Base-by-base conservation (phyloP, 176 grass and related monocot species). In the Ensete glaucum region DNA sequence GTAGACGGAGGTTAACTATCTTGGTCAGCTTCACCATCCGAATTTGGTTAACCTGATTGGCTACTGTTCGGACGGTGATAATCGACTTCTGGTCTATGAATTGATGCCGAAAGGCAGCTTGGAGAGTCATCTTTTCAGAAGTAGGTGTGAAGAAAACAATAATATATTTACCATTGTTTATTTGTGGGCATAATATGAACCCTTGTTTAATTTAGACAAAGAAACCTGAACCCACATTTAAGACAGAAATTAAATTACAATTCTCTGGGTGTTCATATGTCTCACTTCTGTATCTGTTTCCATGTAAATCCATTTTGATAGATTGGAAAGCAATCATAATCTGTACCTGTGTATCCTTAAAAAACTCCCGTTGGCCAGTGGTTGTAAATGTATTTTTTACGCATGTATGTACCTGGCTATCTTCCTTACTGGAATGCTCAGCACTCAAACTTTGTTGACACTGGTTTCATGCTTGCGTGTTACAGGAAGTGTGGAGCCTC, bases 1-100 rank as follows among this genome's bases (percentile, higher is more conserved):
- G 24, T 26, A 67, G 64, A 13, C 64, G 15, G 64, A 67, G 25
- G 64, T 67, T 67, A 67, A 67, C 64, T 67, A 67, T 67, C 64
- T 67, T 9, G 64, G 64, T 67, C 64, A 67, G 27, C 64, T 67
- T 67, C 26, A 67, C 26, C 64, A 67, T 29, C 64, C 64, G 43
- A 67, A 67, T 14, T 29, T 67, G 26, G 64, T 67, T 17, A 43
- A 34, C 3, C 15, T 67, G 24, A 34, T 67, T 43, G 64, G 64
- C 64, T 67, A 67, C 25, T 67, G 24, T 67, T 67, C 64, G 8
- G 64, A 67, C 1, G 13, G 14, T 0, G 64, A 67, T 34, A 67
- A 67, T 16, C 64, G 24, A 29, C 64, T 67, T 67, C 64, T 67
- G 13, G 64, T 67, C 11, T 67, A 67, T 34, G 26, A 67, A 34